These are phyloP conservation scores for Aspergillus carlsbadensis DNA, from an alignment of 495 filamentous ascomycete genomes.

Conservation along the genomic window DNA sequence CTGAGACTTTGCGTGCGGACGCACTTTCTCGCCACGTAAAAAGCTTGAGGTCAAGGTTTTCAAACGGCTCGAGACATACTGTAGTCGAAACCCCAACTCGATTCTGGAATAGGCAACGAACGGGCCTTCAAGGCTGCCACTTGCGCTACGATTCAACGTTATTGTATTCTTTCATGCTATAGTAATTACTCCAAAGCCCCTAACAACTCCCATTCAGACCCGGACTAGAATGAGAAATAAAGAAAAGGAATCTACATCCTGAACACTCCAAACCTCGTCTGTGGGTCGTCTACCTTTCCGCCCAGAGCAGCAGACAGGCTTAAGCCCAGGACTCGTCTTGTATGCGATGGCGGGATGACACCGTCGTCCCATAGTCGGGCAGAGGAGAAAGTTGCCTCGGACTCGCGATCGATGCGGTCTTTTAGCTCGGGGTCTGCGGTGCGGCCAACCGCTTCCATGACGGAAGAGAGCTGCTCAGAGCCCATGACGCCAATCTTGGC, in stretches of 20 bases:
- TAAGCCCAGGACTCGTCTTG: slow-evolving; percentile 76
- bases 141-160: too few species aligned
- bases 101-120: too few species aligned
- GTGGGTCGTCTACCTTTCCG: slow-evolving; percentile 57
- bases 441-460: slow-evolving; percentile 94
- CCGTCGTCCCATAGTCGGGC: slow-evolving; percentile 97
- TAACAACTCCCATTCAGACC: too few species aligned
- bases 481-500: slow-evolving; percentile 96
- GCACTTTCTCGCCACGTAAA: too few species aligned
- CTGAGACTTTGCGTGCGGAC: too few species aligned
- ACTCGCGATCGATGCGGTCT: slow-evolving; percentile 85
- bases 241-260: slow-evolving; percentile 65
- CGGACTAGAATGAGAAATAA: neutral
- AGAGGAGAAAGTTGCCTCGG: slow-evolving; percentile 80
- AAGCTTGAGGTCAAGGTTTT: too few species aligned
- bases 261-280: slow-evolving; percentile 90
- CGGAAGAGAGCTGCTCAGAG: slow-evolving; percentile 82
- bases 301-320: slow-evolving; percentile 76
- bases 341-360: slow-evolving; percentile 87
- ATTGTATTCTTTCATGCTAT: too few species aligned
- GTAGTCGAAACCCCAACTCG: too few species aligned
- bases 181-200: too few species aligned
- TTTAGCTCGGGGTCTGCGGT: slow-evolving; percentile 78
- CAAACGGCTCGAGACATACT: too few species aligned
- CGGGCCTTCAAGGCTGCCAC: too few species aligned